Percentiles rank a stretch among this genome's conserved stretches.
Conservation (phyloP, 139 green algal genomes). For the Chlamydomonas incerta region DNA sequence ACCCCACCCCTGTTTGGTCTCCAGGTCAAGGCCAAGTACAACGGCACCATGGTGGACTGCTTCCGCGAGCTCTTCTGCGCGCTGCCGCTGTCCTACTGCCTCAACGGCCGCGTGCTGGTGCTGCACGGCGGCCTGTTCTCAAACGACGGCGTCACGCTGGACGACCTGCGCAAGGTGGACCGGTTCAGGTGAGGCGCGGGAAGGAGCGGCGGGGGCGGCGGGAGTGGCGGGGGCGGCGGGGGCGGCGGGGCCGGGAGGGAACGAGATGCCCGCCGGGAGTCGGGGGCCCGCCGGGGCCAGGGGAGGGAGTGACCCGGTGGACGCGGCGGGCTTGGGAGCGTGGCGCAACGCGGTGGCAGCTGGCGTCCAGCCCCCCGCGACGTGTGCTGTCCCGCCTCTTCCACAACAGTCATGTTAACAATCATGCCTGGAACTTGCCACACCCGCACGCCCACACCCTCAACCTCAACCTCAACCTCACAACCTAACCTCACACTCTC, state of each 20-base stretch:
- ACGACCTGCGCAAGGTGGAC: constrained; percentile 90
- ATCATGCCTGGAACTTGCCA: too few species aligned
- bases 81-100: constrained; percentile 89
- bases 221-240: too few species aligned
- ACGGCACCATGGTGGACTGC: constrained; percentile 83
- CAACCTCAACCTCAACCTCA: background rate
- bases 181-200: constrained; percentile 69
- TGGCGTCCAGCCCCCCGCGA: too few species aligned
- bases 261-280: too few species aligned
- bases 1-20: background rate
- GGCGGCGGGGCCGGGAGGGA: too few species aligned
- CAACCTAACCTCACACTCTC: background rate
- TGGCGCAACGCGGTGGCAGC: too few species aligned
- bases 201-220: too few species aligned
- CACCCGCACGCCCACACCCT: background rate
- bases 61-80: constrained; percentile 94
- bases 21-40: constrained; percentile 91
- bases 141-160: constrained; percentile 87
- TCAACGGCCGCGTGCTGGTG: constrained; percentile 89
- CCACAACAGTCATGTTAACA: too few species aligned
- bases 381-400: too few species aligned
- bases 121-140: constrained; percentile 95
- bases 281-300: too few species aligned
- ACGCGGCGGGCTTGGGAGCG: too few species aligned
- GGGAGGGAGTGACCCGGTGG: too few species aligned